Conservation (phyloP, 1,284 basidiomycete genomes). For the Cutaneotrichosporon sp. region DNA sequence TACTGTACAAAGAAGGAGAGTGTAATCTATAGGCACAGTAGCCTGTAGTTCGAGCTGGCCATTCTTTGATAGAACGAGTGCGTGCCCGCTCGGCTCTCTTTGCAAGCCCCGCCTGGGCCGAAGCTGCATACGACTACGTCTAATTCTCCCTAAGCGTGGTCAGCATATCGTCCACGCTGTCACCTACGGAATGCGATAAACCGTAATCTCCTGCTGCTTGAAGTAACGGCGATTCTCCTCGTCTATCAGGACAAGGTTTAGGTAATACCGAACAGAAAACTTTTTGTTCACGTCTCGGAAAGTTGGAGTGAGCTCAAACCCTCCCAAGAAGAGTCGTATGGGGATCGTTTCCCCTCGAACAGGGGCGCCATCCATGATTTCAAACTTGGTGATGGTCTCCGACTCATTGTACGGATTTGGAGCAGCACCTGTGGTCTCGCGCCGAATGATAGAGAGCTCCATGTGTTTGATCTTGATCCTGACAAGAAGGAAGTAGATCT, state of each 20-base stretch:
- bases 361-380: slow-evolving; percentile 97
- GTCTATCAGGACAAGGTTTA: slow-evolving; percentile 94
- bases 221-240: slow-evolving; percentile 72
- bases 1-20: too few relatives aligned
- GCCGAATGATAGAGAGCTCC: slow-evolving; percentile 95
- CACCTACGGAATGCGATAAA: slow-evolving; percentile 33
- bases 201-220: slow-evolving; percentile 48
- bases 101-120: too few relatives aligned
- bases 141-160: neutral
- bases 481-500: slow-evolving; percentile 97
- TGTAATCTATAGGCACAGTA: too few relatives aligned
- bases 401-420: slow-evolving; percentile 99
- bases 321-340: slow-evolving; percentile 93
- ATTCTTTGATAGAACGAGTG: too few relatives aligned
- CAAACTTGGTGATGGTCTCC: slow-evolving; percentile 98
- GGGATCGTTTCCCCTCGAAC: slow-evolving; percentile 97
- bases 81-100: too few relatives aligned
- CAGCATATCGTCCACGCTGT: neutral
- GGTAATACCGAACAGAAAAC: slow-evolving; percentile 93
- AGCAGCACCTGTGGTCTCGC: slow-evolving; percentile 91
- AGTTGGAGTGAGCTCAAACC: slow-evolving; percentile 96
- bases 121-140: neutral
- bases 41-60: too few relatives aligned
- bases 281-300: slow-evolving; percentile 99
- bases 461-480: slow-evolving; percentile 99